These are phyloP conservation scores for Artemisia annua DNA, from an alignment of 129 eudicot genomes.

Conservation along the genomic window DNA sequence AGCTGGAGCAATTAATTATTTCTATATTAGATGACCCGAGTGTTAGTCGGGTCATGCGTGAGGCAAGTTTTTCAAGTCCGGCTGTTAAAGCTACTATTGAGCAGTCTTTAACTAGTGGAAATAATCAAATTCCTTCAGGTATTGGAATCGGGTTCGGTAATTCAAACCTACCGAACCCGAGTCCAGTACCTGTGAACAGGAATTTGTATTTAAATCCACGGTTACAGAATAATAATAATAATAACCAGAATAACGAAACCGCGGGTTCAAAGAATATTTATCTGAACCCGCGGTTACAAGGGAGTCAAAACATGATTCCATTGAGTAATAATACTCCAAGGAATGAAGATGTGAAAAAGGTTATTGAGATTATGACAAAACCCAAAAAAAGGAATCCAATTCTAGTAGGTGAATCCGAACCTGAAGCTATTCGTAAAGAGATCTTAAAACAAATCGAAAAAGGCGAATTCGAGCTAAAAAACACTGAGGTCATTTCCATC, in stretches of 20 bases:
- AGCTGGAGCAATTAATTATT: slow-evolving; percentile 64
- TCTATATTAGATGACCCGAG: slow-evolving; percentile 94
- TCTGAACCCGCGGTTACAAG: slow-evolving; percentile 62
- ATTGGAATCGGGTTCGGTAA: slow-evolving; percentile 50
- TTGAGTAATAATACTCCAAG: slow-evolving; percentile 29
- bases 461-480: slow-evolving; percentile 51
- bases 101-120: slow-evolving; percentile 50
- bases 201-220: slow-evolving; percentile 42
- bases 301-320: slow-evolving; percentile 22
- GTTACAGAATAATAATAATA: slow-evolving; percentile 23
- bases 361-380: slow-evolving; percentile 67
- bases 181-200: slow-evolving; percentile 30
- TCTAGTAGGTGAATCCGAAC: slow-evolving; percentile 77
- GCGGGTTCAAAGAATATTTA: slow-evolving; percentile 33
- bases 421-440: slow-evolving; percentile 68
- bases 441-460: slow-evolving; percentile 55
- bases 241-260: slow-evolving; percentile 14
- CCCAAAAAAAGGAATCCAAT: slow-evolving; percentile 71
- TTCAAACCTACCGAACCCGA: slow-evolving; percentile 13
- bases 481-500: slow-evolving; percentile 46
- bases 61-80: slow-evolving; percentile 90
- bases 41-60: slow-evolving; percentile 95
- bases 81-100: slow-evolving; percentile 93
- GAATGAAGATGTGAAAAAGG: slow-evolving; percentile 67
- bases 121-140: slow-evolving; percentile 11